These are phyloP conservation scores for Cymbopogon flexuosus DNA, from an alignment of 202 grass and related monocot species.

Conservation along the genomic window DNA sequence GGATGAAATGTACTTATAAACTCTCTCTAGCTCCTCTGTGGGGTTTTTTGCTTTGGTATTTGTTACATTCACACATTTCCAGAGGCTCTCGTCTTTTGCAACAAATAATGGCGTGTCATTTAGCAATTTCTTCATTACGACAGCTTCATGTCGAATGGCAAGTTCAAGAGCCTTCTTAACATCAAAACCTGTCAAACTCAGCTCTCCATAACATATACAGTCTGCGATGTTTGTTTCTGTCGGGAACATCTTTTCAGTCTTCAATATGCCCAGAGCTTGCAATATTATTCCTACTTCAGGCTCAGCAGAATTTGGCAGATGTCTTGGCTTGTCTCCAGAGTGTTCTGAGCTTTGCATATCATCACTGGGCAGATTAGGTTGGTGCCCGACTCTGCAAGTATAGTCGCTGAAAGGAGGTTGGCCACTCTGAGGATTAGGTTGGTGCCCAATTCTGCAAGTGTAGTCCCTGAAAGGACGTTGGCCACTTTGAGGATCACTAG, in stretches of 20 bases:
- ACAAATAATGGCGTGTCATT: conserved; percentile 52
- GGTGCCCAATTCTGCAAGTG: conserved; percentile 11
- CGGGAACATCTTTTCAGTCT: conserved; percentile 54
- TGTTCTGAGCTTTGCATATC: conserved; percentile 12
- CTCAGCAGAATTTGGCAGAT: conserved; percentile 17
- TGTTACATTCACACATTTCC: conserved; percentile 75
- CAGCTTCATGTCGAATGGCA: conserved; percentile 37
- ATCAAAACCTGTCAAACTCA: conserved; percentile 47
- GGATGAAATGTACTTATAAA: conserved; percentile 53
- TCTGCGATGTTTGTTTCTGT: conserved; percentile 73
- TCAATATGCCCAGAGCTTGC: conserved; percentile 48
- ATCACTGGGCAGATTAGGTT: conserved; percentile 12
- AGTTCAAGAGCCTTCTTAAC: conserved; percentile 56
- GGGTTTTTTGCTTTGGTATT: conserved; percentile 54
- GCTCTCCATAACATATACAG: conserved; percentile 63
- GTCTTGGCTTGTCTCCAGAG: conserved; percentile 31
- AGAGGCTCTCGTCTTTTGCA: conserved; percentile 51
- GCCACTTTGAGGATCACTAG: conserved; percentile 33
- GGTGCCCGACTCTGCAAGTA: conserved; percentile 14
- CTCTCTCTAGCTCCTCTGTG: conserved; percentile 29
- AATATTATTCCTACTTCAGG: conserved; percentile 43
- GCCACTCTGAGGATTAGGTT: conserved; percentile 26
- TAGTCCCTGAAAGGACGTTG: conserved; percentile 33
- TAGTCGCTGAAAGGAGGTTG: conserved; percentile 34
- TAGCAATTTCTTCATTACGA: conserved; percentile 68